Evolutionary conservation across 768 basidiomycete species (phyloP), one percentile per base, ranked within the genome.

Genomic region (Tricholoma flavovirens): DNA sequence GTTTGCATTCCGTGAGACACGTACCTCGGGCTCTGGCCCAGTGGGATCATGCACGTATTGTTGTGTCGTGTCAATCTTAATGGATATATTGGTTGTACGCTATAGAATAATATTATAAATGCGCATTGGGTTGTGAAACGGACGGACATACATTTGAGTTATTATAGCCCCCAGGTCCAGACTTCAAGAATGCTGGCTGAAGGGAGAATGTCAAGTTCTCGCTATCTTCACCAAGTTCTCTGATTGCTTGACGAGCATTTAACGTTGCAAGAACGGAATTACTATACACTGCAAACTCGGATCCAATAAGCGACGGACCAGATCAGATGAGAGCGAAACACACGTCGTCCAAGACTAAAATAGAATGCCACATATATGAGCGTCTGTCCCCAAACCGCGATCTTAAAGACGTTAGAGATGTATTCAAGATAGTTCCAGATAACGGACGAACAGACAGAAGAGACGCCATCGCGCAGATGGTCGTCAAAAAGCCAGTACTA

Each of bases 1-100:
- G 12, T 29, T 38, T 6, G 26, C 32, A 49, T n/a, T 11, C 10
- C 24, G 22, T 22, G 22, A 22, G 21, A 35, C 17, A 53, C 60
- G 55, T 57, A 59, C 62, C 58, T 61, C 60, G 21, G 60, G 62
- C 51, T 60, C 60, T 40, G 55, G 56, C 49, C 55, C 43, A 14
- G 55, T 60, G 40, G 56, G 59, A 51, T 83, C 82, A 32, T 67
- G 74, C 48, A 70, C 65, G 48, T 72, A 74, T 55, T 84, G 83
- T 26, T 81, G 75, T 38, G 75, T 83, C 7, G 83, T 84, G 64
- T 85, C 81, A 55, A 86, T 81, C 69, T 83, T 82, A 70, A 86
- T 84, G 32, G 83, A 81, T 59, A 85, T 81, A 58, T 79, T 79
- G 50, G 77, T 75, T 45, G 75, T 75, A 60, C 66, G 70, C 75